These are phyloP conservation scores for Podaxis rugospora DNA, from an alignment of 768 basidiomycete genomes.

Conservation along the genomic window DNA sequence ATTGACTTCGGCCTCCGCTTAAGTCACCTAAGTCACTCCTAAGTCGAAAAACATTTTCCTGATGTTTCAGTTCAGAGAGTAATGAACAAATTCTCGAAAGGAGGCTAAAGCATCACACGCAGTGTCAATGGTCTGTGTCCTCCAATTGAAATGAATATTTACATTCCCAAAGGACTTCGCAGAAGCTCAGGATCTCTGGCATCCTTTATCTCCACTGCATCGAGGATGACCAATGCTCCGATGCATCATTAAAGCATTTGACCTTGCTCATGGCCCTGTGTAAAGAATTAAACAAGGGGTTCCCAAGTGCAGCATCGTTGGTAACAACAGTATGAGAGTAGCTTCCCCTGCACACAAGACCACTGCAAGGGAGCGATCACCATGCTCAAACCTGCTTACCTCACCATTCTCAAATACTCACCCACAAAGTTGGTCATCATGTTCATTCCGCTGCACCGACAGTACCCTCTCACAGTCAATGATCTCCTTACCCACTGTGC, in stretches of 20 bases:
- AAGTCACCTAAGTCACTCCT: no score
- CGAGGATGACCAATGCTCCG: neutral
- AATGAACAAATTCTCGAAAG: neutral
- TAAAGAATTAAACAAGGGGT: neutral
- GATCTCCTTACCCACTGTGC: conserved; percentile 86
- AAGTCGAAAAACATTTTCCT: no score
- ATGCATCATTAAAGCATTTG: neutral
- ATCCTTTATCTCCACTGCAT: neutral
- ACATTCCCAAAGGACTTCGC: neutral
- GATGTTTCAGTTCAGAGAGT: neutral
- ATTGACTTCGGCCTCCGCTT: no score
- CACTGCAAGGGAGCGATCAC: conserved; percentile 77
- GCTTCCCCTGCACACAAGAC: neutral
- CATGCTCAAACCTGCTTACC: conserved; percentile 98
- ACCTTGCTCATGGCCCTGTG: neutral
- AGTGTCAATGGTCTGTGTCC: neutral
- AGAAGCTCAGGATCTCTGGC: neutral
- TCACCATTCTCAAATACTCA: conserved; percentile 85
- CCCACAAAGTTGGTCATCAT: conserved; percentile 82
- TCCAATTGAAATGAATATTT: neutral
- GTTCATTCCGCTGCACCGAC: conserved; percentile 90
- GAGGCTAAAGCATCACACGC: neutral
- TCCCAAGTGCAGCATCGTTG: neutral
- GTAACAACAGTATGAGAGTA: neutral
- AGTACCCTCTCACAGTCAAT: conserved; percentile 91